Evolutionary conservation across 2,329 filamentous ascomycete species (phyloP).

Genomic region (Aspergillus tamarii): DNA sequence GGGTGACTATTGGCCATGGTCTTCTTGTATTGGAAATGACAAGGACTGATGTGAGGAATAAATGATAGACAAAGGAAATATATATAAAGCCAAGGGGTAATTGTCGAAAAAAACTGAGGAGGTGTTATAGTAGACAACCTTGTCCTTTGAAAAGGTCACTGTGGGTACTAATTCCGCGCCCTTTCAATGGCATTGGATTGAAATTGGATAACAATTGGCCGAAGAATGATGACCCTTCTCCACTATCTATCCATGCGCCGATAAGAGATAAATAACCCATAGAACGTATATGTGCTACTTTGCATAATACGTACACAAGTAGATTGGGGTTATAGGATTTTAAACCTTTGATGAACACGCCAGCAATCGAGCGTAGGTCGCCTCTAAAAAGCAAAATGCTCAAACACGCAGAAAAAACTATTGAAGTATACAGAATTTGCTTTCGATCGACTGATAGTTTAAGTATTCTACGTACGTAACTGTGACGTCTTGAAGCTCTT

Average conservation of each 20-base stretch:
- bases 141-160: neutral
- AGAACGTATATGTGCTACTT: no score
- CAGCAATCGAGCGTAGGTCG: no score
- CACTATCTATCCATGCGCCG: neutral
- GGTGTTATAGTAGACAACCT: neutral
- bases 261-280: no score
- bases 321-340: no score
- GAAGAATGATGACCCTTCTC: neutral
- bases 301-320: no score
- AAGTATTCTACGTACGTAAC: no score
- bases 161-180: neutral
- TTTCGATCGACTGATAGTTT: no score
- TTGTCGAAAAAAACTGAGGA: neutral
- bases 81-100: neutral
- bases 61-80: neutral
- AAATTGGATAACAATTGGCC: neutral
- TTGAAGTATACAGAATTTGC: no score
- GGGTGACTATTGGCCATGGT: neutral
- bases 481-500: no score
- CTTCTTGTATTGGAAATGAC: neutral
- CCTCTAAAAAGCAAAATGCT: no score
- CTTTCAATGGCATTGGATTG: neutral
- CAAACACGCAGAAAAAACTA: no score
- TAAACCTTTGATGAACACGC: no score
- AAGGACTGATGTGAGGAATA: neutral